A percentile compares a stretch with the other conserved stretches of the same genome.
phyloP scores from a whole-genome alignment of 345 rosid species.

The Punica granatum region DNA sequence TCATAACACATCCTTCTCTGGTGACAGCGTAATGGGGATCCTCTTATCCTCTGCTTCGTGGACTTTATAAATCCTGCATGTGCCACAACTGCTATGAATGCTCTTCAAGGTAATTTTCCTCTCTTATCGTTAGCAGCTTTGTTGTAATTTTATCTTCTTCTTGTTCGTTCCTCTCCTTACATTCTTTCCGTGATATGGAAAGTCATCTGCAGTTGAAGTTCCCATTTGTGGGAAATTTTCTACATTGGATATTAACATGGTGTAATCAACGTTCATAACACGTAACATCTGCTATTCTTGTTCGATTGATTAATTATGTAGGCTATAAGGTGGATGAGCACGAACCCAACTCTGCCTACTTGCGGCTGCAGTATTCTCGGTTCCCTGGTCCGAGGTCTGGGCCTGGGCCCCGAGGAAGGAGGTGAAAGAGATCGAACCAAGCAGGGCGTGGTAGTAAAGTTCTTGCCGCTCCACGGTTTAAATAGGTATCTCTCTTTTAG shows the following conservation, averaged over 20 bases:
- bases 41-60: slow-evolving; percentile 76
- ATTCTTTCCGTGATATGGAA: no score
- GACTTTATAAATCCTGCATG: slow-evolving; percentile 74
- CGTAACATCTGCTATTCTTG: no score
- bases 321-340: slow-evolving; percentile 72
- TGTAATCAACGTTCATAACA: no score
- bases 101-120: slow-evolving; percentile 62
- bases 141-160: no score
- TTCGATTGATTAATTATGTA: slow-evolving; percentile 13
- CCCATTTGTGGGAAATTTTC: no score
- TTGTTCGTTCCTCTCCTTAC: no score
- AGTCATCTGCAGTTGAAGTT: no score
- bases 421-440: no score
- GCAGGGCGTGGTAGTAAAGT: no score
- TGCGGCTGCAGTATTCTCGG: slow-evolving; percentile 65
- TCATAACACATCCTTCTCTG: slow-evolving; percentile 5
- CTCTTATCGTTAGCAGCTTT: not conserved
- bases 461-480: no score
- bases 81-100: slow-evolving; percentile 81
- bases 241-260: no score
- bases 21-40: slow-evolving; percentile 84
- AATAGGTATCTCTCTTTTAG: no score
- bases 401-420: slow-evolving; percentile 56
- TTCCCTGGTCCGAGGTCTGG: slow-evolving; percentile 65
- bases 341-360: slow-evolving; percentile 51